Conservation (phyloP, 2,329 filamentous ascomycete genomes). For the Pseudocercospora pini-densiflorae region DNA sequence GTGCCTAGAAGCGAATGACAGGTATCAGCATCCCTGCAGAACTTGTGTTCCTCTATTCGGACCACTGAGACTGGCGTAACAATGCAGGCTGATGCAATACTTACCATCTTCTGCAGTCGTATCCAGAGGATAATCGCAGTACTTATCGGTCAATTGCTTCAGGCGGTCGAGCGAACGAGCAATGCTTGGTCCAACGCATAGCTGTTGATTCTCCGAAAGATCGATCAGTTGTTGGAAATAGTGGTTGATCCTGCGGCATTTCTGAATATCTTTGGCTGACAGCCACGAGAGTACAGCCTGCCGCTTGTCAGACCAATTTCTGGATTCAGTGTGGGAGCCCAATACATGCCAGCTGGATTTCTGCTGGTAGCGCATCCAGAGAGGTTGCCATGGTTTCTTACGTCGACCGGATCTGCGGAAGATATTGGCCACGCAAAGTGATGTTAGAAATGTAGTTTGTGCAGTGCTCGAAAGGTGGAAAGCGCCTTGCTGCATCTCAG, state of each 20-base stretch:
- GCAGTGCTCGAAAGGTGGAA: not conserved
- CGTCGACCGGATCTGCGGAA: too few relatives aligned
- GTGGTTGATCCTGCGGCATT: not conserved
- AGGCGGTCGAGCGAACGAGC: not conserved
- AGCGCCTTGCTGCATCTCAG: not conserved
- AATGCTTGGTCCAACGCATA: not conserved
- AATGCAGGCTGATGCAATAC: not conserved
- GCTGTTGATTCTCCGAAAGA: not conserved
- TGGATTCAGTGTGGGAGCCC: not conserved
- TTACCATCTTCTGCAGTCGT: not conserved
- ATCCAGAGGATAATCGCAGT: not conserved
- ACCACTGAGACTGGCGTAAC: not conserved
- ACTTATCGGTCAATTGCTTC: not conserved
- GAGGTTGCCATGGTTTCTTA: not conserved
- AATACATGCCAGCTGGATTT: not conserved
- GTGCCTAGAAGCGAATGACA: not conserved
- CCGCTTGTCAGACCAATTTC: not conserved
- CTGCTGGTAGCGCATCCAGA: not conserved
- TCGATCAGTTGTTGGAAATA: not conserved
- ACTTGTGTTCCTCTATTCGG: not conserved
- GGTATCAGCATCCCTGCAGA: not conserved
- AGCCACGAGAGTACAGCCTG: not conserved
- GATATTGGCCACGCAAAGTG: too few relatives aligned
- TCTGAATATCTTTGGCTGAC: not conserved
- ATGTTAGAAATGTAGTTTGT: not conserved